Base-by-base conservation (phyloP, 306 rosid species). In the Geum urbanum region DNA sequence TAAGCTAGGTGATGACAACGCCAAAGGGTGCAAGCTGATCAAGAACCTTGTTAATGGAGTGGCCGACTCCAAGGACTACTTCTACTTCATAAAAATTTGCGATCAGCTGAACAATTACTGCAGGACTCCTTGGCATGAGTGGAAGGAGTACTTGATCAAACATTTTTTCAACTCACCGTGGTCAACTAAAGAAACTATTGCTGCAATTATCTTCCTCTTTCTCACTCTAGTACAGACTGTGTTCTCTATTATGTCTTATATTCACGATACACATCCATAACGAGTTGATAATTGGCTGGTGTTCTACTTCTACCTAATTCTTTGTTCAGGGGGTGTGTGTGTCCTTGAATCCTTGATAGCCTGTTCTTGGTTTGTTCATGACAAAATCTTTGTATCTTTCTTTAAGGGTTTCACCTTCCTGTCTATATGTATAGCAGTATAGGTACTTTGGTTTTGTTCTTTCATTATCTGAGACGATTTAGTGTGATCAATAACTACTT, bases 101-200 rank as follows among this genome's bases (percentile, higher is more conserved):
- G 69, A 59, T 9, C 48, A 45, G 3, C 6, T 78, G 27, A 40
- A 44, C 13, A 37, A 10, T 48, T 67, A 67, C 72, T 67, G 51
- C 60, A 51, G 2, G 14, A 32, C 8, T 20, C 0, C 6, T 16
- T 10, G 77, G 65, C 50, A 78, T 63, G 37, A 27, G 10, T 61
- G 79, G 79, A 81, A 37, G 69, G 77, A 62, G 12, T 66, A 37
- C 14, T 37, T 77, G 74, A 48, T 3, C 39, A 67, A 64, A 4
- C 62, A 77, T 43, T 81, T 77, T 20, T 74, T 74, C n/a, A 40
- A 52, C 27, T 59, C 69, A 10, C 78, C 78, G 5, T 74, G 82
- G 82, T 43, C 72, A 13, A 22, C 27, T 37, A 69, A 69, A 43
- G 75, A 77, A 18, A 16, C 69, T 49, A 56, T 75, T 50, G 79